Evolutionary conservation across 192 early-diverging fungal species (phyloP).

Genomic region (Backusella tarrabulga): DNA sequence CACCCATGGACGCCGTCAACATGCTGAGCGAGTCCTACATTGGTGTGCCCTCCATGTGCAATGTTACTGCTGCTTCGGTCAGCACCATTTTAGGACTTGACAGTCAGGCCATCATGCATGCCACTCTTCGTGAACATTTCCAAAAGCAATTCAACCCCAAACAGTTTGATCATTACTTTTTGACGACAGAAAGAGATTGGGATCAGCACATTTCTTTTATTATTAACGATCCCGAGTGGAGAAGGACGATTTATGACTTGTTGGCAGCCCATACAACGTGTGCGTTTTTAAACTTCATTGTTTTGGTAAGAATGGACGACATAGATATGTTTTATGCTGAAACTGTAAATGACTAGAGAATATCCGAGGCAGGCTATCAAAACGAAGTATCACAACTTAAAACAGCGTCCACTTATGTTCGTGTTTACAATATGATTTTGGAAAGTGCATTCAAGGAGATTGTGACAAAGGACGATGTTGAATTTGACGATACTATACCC

Average conservation of each 20-base stretch:
- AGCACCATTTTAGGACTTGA: slow-evolving; percentile 41
- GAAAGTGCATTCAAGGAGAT: slow-evolving; percentile 60
- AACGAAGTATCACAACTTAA: slow-evolving; percentile 63
- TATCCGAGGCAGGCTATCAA: slow-evolving; percentile 63
- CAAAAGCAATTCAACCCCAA: slow-evolving; percentile 61
- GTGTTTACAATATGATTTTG: slow-evolving; percentile 64
- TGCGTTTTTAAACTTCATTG: slow-evolving; percentile 56
- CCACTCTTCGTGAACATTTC: slow-evolving; percentile 43
- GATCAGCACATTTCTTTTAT: slow-evolving; percentile 41
- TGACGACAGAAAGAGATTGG: slow-evolving; percentile 25
- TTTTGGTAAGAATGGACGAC: slow-evolving; percentile 5
- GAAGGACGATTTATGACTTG: slow-evolving; percentile 64
- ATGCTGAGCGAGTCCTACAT: slow-evolving; percentile 49
- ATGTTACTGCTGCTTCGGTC: slow-evolving; percentile 42
- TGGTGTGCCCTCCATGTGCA: slow-evolving; percentile 53
- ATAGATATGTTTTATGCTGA: too few species aligned
- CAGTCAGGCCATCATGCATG: slow-evolving; percentile 38
- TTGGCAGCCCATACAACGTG: slow-evolving; percentile 63
- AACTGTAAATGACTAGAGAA: slow-evolving; percentile 33
- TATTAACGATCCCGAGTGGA: slow-evolving; percentile 61
- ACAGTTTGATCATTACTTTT: slow-evolving; percentile 51
- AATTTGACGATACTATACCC: slow-evolving; percentile 51
- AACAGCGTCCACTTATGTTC: slow-evolving; percentile 64
- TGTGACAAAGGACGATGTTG: slow-evolving; percentile 55
- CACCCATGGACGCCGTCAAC: slow-evolving; percentile 50